These are phyloP conservation scores for Acephala macrosclerotiorum DNA, from an alignment of 2,329 filamentous ascomycete species.

Conservation along the genomic window DNA sequence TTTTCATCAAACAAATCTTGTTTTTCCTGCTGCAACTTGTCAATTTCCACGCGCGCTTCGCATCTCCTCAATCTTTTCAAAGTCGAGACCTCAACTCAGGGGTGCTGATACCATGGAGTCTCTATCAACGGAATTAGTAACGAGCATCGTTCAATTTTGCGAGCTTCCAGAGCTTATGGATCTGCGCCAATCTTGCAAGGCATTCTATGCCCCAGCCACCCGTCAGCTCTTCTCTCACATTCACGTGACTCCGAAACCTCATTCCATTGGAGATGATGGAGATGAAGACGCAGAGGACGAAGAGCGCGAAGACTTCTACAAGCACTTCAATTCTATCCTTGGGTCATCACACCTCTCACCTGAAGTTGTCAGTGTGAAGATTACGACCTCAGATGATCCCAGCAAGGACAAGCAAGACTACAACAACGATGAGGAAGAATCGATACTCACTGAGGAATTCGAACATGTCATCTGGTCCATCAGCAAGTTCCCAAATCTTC, in stretches of 20 bases:
- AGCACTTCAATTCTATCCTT: background rate
- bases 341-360: background rate
- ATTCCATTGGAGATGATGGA: background rate
- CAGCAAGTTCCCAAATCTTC: conserved; percentile 20
- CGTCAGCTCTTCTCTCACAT: conserved; percentile 8
- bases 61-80: background rate
- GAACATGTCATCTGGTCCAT: background rate
- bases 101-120: background rate
- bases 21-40: background rate
- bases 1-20: background rate
- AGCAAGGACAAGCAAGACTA: conserved; percentile 1
- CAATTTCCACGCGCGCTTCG: background rate
- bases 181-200: conserved; percentile 7
- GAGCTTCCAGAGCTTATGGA: conserved; percentile 4
- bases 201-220: conserved; percentile 1
- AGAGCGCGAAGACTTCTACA: background rate
- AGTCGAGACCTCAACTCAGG: background rate
- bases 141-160: background rate
- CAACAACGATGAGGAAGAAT: background rate
- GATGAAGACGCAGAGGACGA: background rate
- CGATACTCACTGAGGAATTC: background rate
- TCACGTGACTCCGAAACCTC: conserved; percentile 3
- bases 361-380: conserved; percentile 5
- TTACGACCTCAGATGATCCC: conserved; percentile 6
- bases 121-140: background rate